phyloP scores from a whole-genome alignment of 2,329 filamentous ascomycete species.

The Talaromyces sp. region DNA sequence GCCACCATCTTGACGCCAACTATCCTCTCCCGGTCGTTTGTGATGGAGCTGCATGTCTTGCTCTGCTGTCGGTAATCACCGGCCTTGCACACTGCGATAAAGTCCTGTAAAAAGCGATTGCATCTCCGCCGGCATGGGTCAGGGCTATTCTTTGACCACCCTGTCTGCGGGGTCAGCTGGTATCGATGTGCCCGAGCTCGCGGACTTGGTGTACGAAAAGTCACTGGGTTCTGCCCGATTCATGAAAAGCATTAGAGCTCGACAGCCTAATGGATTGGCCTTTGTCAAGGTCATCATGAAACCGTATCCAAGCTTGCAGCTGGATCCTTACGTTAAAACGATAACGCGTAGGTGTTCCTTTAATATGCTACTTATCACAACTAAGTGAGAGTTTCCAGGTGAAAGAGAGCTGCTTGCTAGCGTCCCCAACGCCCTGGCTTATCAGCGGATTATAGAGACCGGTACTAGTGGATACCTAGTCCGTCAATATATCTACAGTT shows the following conservation, averaged over 20 bases:
- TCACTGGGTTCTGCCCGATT: constrained; percentile 88
- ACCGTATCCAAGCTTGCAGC: constrained; percentile 73
- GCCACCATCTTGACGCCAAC: background rate
- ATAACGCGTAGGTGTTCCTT: constrained; percentile 59
- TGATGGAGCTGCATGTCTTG: background rate
- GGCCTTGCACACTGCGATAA: background rate
- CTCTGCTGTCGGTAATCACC: background rate
- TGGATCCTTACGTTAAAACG: constrained; percentile 71
- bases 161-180: constrained; percentile 86
- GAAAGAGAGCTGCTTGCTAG: constrained; percentile 74
- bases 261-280: constrained; percentile 83
- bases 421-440: constrained; percentile 84
- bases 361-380: background rate
- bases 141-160: constrained; percentile 90
- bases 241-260: constrained; percentile 91
- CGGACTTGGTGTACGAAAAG: constrained; percentile 86
- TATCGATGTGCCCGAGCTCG: constrained; percentile 88
- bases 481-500: constrained; percentile 92
- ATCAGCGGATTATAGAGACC: constrained; percentile 87
- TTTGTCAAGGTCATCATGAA: constrained; percentile 95
- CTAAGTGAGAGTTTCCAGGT: constrained; percentile 43
- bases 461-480: constrained; percentile 88
- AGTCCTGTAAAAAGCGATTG: background rate
- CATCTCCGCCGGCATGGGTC: constrained; percentile 63
- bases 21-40: background rate